A percentile compares a stretch with the other conserved stretches of the same genome.
phyloP scores from a whole-genome alignment of 805 yeast species.

The Naumovozyma castellii region DNA sequence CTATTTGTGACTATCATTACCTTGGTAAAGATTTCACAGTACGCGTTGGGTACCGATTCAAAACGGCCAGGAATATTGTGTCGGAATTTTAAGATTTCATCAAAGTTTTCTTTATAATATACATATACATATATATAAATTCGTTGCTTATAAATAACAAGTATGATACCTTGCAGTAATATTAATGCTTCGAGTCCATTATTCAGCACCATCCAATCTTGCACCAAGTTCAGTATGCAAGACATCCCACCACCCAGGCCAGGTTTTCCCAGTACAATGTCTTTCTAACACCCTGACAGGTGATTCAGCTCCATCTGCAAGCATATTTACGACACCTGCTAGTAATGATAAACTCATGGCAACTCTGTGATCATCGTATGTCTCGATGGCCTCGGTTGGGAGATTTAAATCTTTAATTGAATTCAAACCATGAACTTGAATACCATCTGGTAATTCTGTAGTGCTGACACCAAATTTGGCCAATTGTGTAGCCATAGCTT shows the following conservation, averaged over 20 bases:
- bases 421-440: slow-evolving; percentile 67
- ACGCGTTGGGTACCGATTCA: too few relatives aligned
- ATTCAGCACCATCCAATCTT: slow-evolving; percentile 61
- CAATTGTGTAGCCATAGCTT: slow-evolving; percentile 84
- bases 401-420: slow-evolving; percentile 38
- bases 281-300: slow-evolving; percentile 76
- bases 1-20: too few relatives aligned
- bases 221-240: slow-evolving; percentile 61
- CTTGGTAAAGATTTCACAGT: too few relatives aligned
- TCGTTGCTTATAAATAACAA: too few relatives aligned
- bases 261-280: slow-evolving; percentile 90
- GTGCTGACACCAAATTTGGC: slow-evolving; percentile 86
- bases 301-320: slow-evolving; percentile 21
- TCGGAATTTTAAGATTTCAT: too few relatives aligned
- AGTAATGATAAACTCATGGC: slow-evolving; percentile 93
- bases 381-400: slow-evolving; percentile 48
- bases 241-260: slow-evolving; percentile 99
- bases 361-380: slow-evolving; percentile 95
- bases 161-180: too few relatives aligned
- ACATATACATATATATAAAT: too few relatives aligned
- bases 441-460: slow-evolving; percentile 84
- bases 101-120: too few relatives aligned
- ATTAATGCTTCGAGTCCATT: too few relatives aligned
- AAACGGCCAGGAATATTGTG: too few relatives aligned
- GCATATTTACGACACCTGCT: slow-evolving; percentile 54